Conservation (phyloP, 192 early-diverging fungal genomes). For the Backusella tuberculispora region DNA sequence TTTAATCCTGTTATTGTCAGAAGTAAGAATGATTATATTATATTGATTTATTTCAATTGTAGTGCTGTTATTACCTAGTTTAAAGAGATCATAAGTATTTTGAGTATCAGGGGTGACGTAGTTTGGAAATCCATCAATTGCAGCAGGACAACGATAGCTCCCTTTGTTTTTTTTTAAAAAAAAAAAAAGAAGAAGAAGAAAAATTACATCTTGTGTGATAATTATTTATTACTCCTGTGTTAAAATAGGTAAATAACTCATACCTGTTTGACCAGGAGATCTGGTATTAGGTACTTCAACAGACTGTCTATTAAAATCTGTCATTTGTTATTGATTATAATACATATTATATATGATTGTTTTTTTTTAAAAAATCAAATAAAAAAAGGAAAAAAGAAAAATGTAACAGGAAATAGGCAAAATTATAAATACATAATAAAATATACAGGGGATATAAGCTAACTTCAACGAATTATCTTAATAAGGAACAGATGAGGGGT, state of each 20-base stretch:
- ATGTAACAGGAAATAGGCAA: no score
- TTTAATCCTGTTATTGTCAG: slow-evolving; percentile 47
- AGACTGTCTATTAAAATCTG: slow-evolving; percentile 54
- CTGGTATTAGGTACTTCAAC: slow-evolving; percentile 52
- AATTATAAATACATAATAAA: no score
- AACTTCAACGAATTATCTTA: no score
- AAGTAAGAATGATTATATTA: neutral
- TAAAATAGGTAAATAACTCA: slow-evolving; percentile 7
- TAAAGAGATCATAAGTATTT: slow-evolving; percentile 52
- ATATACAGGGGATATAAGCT: no score
- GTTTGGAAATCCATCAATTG: slow-evolving; percentile 31
- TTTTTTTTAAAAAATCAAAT: no score
- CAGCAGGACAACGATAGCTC: neutral
- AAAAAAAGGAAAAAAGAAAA: no score
- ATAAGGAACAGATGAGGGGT: no score
- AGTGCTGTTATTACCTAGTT: slow-evolving; percentile 40
- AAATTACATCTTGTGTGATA: no score
- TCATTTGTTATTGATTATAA: no score
- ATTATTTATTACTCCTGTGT: no score
- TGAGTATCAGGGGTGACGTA: slow-evolving; percentile 48
- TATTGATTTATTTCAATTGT: neutral
- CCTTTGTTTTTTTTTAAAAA: neutral
- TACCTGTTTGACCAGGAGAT: slow-evolving; percentile 55
- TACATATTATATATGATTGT: no score
- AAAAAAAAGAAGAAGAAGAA: no score